Percentiles rank a stretch among this genome's conserved stretches.
These are phyloP conservation scores for Penicillium sp. DNA, from an alignment of 2,329 filamentous ascomycete genomes.

Conservation along the genomic window DNA sequence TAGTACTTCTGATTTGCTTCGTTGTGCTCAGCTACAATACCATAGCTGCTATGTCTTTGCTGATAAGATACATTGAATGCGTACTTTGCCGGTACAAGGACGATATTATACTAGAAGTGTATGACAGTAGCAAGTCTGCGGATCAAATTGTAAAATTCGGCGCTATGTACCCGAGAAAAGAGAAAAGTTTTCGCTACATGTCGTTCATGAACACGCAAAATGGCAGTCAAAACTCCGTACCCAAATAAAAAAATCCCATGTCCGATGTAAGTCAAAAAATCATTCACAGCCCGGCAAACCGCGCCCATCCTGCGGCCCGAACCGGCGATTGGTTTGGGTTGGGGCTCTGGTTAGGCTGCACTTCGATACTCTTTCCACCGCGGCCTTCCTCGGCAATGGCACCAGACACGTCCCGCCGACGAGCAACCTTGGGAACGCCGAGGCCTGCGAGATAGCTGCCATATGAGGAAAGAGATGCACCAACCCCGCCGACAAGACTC, in stretches of 20 bases:
- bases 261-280: neutral
- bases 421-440: slow-evolving; percentile 37
- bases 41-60: too few relatives aligned
- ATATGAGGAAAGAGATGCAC: slow-evolving; percentile 37
- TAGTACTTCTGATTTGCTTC: too few relatives aligned
- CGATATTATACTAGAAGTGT: too few relatives aligned
- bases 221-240: slow-evolving; percentile 12
- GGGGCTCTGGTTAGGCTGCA: slow-evolving; percentile 5
- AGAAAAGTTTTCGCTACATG: slow-evolving; percentile 18
- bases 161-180: neutral
- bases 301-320: slow-evolving; percentile 47
- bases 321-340: slow-evolving; percentile 20
- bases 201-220: slow-evolving; percentile 14
- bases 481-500: slow-evolving; percentile 24
- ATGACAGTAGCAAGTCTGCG: neutral
- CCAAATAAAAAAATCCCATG: slow-evolving; percentile 8
- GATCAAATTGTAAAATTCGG: neutral
- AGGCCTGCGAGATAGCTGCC: slow-evolving; percentile 44
- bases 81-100: too few relatives aligned
- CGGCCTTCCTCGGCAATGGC: slow-evolving; percentile 49
- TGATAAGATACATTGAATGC: too few relatives aligned
- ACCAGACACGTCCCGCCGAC: slow-evolving; percentile 48
- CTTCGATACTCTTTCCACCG: slow-evolving; percentile 25
- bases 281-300: slow-evolving; percentile 45
- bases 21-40: too few relatives aligned